phyloP scores from a whole-genome alignment of 225 moss, liverwort and hornwort genomes.

The Sphagnum contortum region DNA sequence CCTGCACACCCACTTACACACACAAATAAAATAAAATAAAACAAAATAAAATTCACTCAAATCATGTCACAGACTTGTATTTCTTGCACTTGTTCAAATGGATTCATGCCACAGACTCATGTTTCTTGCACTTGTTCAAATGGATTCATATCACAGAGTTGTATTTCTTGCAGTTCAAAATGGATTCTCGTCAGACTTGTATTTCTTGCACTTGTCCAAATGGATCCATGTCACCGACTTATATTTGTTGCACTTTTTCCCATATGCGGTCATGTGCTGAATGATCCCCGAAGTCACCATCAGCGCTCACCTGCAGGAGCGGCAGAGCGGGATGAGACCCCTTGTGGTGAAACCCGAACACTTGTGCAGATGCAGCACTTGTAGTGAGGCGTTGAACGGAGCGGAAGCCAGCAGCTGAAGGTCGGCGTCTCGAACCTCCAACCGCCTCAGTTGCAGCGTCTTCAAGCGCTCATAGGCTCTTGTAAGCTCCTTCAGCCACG shows the following conservation, averaged over 20 bases:
- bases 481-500: slow-evolving; percentile 31
- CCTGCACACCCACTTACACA: slow-evolving; percentile 11
- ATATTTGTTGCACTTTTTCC: slow-evolving; percentile 6
- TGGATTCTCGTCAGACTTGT: no score
- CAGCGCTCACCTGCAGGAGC: slow-evolving; percentile 30
- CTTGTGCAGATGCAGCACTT: slow-evolving; percentile 35
- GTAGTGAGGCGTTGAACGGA: slow-evolving; percentile 20
- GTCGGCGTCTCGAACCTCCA: slow-evolving; percentile 19
- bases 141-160: no score
- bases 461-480: slow-evolving; percentile 16
- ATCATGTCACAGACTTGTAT: no score
- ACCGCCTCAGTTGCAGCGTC: slow-evolving; percentile 34
- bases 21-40: no score
- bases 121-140: no score
- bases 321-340: slow-evolving; percentile 28
- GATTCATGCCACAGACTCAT: no score
- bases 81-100: no score
- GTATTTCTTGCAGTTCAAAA: no score
- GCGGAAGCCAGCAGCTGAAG: slow-evolving; percentile 24
- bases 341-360: slow-evolving; percentile 36
- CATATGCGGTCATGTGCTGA: slow-evolving; percentile 2
- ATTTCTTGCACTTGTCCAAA: no score
- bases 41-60: no score
- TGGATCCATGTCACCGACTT: no score
- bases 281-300: neutral